These are phyloP conservation scores for Castanea sativa DNA, from an alignment of 306 rosid genomes.

Conservation along the genomic window DNA sequence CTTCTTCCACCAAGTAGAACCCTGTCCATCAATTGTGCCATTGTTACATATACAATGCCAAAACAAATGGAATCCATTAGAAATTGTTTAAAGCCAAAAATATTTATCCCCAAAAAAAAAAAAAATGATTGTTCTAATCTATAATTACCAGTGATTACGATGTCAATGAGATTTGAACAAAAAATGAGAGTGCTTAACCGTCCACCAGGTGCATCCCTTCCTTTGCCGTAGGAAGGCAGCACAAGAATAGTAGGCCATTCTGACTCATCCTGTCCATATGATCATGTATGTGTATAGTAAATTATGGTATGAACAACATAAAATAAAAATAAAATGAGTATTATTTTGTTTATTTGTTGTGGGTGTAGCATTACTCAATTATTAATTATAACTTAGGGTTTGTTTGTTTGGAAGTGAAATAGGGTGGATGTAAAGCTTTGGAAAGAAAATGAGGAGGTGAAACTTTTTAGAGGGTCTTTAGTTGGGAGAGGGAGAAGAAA, in stretches of 20 bases:
- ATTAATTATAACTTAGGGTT: no score
- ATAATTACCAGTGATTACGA: conserved; percentile 65
- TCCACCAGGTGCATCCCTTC: conserved; percentile 59
- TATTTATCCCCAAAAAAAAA: neutral
- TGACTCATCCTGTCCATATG: conserved; percentile 45
- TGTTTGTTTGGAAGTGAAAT: no score
- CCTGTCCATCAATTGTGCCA: conserved; percentile 96
- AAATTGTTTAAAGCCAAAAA: neutral
- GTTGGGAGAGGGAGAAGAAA: no score
- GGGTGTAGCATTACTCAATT: no score
- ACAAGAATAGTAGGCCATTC: conserved; percentile 50
- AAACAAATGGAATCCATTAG: neutral
- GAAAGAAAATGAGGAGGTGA: no score
- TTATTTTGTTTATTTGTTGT: no score
- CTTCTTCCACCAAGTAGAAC: conserved; percentile 70
- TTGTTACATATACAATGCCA: conserved; percentile 46
- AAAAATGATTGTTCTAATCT: neutral
- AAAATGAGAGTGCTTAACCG: conserved; percentile 62
- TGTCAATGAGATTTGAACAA: conserved; percentile 76
- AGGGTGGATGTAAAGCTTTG: fast-evolving
- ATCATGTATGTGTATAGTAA: neutral
- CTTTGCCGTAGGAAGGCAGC: conserved; percentile 69
- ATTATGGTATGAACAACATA: neutral
- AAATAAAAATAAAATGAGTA: neutral
- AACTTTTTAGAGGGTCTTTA: no score